Conservation (phyloP, 1,139 yeast species). For the Yamadazyma blattariae region DNA sequence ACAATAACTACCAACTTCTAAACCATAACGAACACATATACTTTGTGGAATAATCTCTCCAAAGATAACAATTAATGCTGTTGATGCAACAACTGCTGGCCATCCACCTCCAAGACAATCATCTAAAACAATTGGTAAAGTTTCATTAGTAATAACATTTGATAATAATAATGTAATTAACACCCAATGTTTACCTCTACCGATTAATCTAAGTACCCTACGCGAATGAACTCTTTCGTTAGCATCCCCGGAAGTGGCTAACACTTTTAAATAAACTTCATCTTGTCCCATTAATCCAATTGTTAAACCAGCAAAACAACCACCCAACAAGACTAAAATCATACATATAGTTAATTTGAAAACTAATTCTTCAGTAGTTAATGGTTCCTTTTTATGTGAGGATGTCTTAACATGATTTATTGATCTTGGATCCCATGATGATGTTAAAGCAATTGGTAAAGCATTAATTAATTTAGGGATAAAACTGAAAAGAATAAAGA, state of each 20-base stretch:
- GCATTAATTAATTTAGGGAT: constrained; percentile 26
- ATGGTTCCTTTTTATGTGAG: constrained; percentile 9
- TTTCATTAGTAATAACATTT: constrained; percentile 93
- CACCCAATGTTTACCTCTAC: constrained; percentile 96
- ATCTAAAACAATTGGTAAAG: constrained; percentile 91
- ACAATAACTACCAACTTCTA: constrained; percentile 86
- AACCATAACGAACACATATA: constrained; percentile 86
- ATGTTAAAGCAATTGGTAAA: constrained; percentile 18
- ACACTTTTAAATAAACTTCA: constrained; percentile 80
- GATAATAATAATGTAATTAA: constrained; percentile 81
- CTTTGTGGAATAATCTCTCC: constrained; percentile 98
- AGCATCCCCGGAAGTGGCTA: constrained; percentile 55
- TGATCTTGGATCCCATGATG: constrained; percentile 10
- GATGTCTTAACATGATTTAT: constrained; percentile 15
- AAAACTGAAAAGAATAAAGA: constrained; percentile 17
- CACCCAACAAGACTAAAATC: constrained; percentile 79
- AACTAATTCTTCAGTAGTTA: constrained; percentile 48
- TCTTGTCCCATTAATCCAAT: constrained; percentile 97
- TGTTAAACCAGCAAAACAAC: constrained; percentile 94
- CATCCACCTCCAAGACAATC: constrained; percentile 95
- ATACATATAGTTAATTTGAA: constrained; percentile 58
- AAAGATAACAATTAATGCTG: constrained; percentile 88
- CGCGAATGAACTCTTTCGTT: constrained; percentile 69
- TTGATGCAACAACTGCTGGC: constrained; percentile 93
- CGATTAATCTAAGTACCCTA: constrained; percentile 68